Percentiles rank a stretch among this genome's conserved stretches.
phyloP scores from a whole-genome alignment of 1,139 yeast species.

The Maudiozyma humilis region DNA sequence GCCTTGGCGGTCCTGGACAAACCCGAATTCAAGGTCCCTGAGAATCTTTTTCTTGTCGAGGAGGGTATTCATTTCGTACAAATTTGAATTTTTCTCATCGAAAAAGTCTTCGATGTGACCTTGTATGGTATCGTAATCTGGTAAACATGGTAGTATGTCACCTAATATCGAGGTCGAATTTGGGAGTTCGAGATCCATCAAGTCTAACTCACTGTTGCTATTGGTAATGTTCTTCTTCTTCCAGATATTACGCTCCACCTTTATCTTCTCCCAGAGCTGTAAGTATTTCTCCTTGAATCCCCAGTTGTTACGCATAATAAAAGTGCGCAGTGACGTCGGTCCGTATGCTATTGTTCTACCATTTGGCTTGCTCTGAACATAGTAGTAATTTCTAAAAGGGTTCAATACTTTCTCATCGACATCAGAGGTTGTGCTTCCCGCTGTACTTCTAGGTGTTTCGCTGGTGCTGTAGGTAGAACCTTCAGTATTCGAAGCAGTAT shows the following conservation, averaged over 20 bases:
- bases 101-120: slow-evolving; percentile 15
- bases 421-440: background rate
- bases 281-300: slow-evolving; percentile 18
- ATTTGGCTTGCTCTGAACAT: slow-evolving; percentile 11
- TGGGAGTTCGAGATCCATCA: background rate
- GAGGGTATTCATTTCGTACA: slow-evolving; percentile 15
- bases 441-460: background rate
- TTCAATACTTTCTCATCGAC: slow-evolving; percentile 9
- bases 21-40: slow-evolving; percentile 16
- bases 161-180: slow-evolving; percentile 7
- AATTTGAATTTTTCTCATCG: slow-evolving; percentile 12
- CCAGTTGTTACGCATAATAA: slow-evolving; percentile 14
- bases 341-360: slow-evolving; percentile 22
- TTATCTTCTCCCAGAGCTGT: slow-evolving; percentile 21
- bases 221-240: slow-evolving; percentile 10
- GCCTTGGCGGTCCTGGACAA: slow-evolving; percentile 11
- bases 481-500: too few relatives aligned
- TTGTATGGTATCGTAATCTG: slow-evolving; percentile 16
- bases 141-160: slow-evolving; percentile 19
- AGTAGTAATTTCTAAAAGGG: slow-evolving; percentile 15
- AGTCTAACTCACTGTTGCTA: background rate
- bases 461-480: too few relatives aligned
- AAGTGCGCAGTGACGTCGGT: slow-evolving; percentile 23
- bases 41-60: slow-evolving; percentile 21
- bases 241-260: slow-evolving; percentile 20